These are phyloP conservation scores for Pleurotus tuoliensis DNA, from an alignment of 768 basidiomycete genomes.

Conservation along the genomic window DNA sequence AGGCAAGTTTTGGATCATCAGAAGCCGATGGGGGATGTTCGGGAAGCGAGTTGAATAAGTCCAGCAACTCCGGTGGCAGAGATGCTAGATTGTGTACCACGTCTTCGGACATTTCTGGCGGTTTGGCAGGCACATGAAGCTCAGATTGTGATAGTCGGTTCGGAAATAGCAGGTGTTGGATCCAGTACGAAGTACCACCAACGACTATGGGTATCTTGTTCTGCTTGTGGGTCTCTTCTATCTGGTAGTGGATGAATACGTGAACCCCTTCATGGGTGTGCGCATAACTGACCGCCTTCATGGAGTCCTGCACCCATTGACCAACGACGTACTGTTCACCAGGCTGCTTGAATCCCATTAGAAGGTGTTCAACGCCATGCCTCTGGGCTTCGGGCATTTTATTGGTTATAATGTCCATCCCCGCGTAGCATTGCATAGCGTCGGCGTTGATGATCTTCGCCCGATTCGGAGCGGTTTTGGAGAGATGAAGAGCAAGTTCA, in stretches of 20 bases:
- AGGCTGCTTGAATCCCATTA: conserved; percentile 86
- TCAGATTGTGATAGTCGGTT: conserved; percentile 48
- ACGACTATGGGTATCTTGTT: conserved; percentile 81
- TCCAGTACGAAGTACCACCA: conserved; percentile 97
- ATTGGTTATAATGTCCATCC: conserved; percentile 92
- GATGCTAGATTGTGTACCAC: conserved; percentile 37
- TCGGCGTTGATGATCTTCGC: conserved; percentile 92
- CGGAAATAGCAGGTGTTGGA: conserved; percentile 92
- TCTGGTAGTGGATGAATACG: conserved; percentile 38
- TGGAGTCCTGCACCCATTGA: conserved; percentile 85
- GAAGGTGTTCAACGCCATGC: conserved; percentile 78
- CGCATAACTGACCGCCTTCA: conserved; percentile 55
- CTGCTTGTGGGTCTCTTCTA: conserved; percentile 63
- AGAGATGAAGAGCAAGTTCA: conserved; percentile 69
- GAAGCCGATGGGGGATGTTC: conserved; percentile 54
- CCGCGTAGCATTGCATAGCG: conserved; percentile 94
- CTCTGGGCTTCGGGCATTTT: conserved; percentile 79
- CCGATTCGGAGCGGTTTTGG: conserved; percentile 46
- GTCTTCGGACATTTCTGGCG: conserved; percentile 25
- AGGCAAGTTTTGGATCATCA: conserved; percentile 49
- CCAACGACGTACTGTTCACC: conserved; percentile 85
- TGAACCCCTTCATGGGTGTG: background rate
- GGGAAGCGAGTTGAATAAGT: conserved; percentile 57
- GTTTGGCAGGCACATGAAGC: conserved; percentile 7
- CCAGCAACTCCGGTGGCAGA: conserved; percentile 43